Percentiles rank a stretch among this genome's conserved stretches.
phyloP scores from a whole-genome alignment of 2,329 filamentous ascomycete genomes.

The Alternaria longipes region DNA sequence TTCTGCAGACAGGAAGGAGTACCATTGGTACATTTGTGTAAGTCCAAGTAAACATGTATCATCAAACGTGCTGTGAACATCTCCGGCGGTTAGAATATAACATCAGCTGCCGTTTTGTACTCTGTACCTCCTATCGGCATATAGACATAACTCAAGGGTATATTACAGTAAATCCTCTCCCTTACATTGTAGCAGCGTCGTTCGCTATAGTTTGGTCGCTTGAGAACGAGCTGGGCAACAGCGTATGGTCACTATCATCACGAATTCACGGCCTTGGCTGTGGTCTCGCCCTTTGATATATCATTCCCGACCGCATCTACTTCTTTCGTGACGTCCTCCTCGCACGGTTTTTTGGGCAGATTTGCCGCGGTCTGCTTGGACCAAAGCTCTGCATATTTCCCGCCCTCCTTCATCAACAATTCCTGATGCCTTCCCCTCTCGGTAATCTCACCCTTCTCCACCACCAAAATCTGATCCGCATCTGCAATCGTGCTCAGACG shows the following conservation, averaged over 20 bases:
- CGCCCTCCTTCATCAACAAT: constrained; percentile 69
- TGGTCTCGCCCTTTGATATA: constrained; percentile 32
- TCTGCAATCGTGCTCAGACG: constrained; percentile 85
- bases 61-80: too few relatives aligned
- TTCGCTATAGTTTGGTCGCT: too few relatives aligned
- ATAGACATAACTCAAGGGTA: too few relatives aligned
- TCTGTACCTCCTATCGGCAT: too few relatives aligned
- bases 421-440: constrained; percentile 83
- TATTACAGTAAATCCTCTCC: too few relatives aligned
- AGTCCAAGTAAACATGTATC: too few relatives aligned
- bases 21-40: too few relatives aligned
- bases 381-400: constrained; percentile 87
- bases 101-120: too few relatives aligned
- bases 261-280: constrained; percentile 24
- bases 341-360: constrained; percentile 29
- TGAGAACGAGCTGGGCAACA: too few relatives aligned
- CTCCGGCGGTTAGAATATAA: too few relatives aligned
- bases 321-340: constrained; percentile 27
- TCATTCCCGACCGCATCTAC: constrained; percentile 34
- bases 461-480: constrained; percentile 84
- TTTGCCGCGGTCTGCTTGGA: constrained; percentile 72
- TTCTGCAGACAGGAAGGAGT: too few relatives aligned
- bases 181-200: too few relatives aligned
- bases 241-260: constrained; percentile 14
- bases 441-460: constrained; percentile 77